These are phyloP conservation scores for Synchytrium microbalum DNA, from an alignment of 371 early-diverging fungal species.

Conservation along the genomic window DNA sequence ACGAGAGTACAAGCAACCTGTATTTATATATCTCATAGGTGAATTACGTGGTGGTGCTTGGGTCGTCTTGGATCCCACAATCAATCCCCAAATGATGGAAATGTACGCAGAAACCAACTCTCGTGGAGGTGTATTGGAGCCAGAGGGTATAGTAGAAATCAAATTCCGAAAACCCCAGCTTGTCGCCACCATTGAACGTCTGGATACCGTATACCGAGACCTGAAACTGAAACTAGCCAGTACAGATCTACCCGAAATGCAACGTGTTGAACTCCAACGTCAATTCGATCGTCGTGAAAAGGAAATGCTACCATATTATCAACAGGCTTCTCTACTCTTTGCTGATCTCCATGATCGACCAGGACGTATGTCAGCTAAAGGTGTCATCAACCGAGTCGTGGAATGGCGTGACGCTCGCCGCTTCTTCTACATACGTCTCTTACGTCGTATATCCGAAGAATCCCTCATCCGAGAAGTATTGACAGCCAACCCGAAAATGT, in stretches of 20 bases:
- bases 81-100: slow-evolving; percentile 95
- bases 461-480: slow-evolving; percentile 23
- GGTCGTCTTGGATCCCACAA: slow-evolving; percentile 98
- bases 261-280: slow-evolving; percentile 52
- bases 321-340: slow-evolving; percentile 91
- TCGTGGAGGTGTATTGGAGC: slow-evolving; percentile 95
- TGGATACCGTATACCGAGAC: slow-evolving; percentile 66
- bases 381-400: slow-evolving; percentile 70
- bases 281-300: slow-evolving; percentile 75
- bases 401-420: slow-evolving; percentile 76
- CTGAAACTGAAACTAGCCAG: slow-evolving; percentile 60
- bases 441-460: slow-evolving; percentile 58
- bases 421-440: slow-evolving; percentile 91
- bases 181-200: slow-evolving; percentile 83
- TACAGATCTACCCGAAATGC: slow-evolving; percentile 24
- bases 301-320: slow-evolving; percentile 79
- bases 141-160: slow-evolving; percentile 98
- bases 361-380: slow-evolving; percentile 95
- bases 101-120: slow-evolving; percentile 93
- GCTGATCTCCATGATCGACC: slow-evolving; percentile 96
- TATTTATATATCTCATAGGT: slow-evolving; percentile 95
- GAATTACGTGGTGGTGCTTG: slow-evolving; percentile 99
- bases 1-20: slow-evolving; percentile 86
- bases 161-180: slow-evolving; percentile 93
- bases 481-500: slow-evolving; percentile 14